Evolutionary conservation across 768 basidiomycete genomes (phyloP).

Genomic region (Boletus subparvulus): DNA sequence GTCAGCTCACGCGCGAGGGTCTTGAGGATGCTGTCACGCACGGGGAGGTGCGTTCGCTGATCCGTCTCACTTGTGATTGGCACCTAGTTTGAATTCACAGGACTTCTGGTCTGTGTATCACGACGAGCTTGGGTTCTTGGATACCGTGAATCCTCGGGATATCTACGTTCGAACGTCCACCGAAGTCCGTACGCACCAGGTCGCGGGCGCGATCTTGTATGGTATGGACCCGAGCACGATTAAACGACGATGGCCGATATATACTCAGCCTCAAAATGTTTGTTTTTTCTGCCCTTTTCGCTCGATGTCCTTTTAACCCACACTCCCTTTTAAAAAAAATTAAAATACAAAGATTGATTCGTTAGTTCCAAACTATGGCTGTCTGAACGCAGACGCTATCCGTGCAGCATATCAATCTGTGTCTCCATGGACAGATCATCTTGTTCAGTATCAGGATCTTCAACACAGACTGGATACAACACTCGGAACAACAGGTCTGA

Average conservation of each 20-base stretch:
- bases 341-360: constrained; percentile 40
- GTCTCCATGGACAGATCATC: constrained; percentile 47
- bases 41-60: constrained; percentile 32
- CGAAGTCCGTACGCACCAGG: constrained; percentile 48
- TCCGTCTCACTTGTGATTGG: not conserved
- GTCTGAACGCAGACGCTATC: constrained; percentile 41
- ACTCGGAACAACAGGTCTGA: constrained; percentile 41
- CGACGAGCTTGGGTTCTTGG: constrained; percentile 37
- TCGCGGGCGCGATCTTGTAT: constrained; percentile 43
- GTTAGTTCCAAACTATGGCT: constrained; percentile 44
- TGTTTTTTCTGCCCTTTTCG: constrained; percentile 12
- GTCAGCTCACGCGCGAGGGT: constrained; percentile 47
- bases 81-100: constrained; percentile 22
- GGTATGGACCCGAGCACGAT: constrained; percentile 44
- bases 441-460: constrained; percentile 36
- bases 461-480: constrained; percentile 38
- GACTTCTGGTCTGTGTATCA: constrained; percentile 49
- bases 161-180: constrained; percentile 46
- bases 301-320: not conserved
- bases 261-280: constrained; percentile 43
- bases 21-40: constrained; percentile 43
- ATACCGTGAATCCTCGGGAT: constrained; percentile 33
- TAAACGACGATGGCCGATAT: constrained; percentile 36
- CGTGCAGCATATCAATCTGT: constrained; percentile 43
- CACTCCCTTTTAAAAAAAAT: constrained; percentile 7